Conservation (phyloP, 164 flowering plant genomes). For the Tinospora cordifolia region DNA sequence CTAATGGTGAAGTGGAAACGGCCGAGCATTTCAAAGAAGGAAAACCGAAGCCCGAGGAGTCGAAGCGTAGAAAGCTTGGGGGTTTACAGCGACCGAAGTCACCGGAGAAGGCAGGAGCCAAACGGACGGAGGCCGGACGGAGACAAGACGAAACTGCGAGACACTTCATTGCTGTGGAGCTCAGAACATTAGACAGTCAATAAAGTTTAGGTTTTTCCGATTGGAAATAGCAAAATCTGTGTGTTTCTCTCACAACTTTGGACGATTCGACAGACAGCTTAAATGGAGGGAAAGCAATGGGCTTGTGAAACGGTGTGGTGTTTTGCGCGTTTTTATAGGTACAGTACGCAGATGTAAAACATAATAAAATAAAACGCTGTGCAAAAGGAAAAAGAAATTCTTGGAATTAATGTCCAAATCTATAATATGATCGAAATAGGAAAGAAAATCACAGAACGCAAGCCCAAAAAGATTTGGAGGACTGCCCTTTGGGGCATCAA, state of each 20-base stretch:
- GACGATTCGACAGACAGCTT: no score
- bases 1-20: conserved; percentile 8
- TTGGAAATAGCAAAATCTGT: no score
- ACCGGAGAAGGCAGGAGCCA: background rate
- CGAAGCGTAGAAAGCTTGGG: background rate
- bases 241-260: no score
- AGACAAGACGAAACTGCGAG: background rate
- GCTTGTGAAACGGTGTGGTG: no score
- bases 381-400: no score
- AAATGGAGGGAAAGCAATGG: background rate
- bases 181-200: background rate
- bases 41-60: conserved; percentile 1
- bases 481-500: background rate
- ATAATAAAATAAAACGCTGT: background rate
- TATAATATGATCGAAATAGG: background rate
- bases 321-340: background rate
- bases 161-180: background rate
- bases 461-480: background rate
- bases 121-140: background rate
- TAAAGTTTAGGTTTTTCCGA: no score
- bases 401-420: background rate
- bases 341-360: background rate
- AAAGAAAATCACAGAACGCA: background rate
- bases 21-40: conserved; percentile 12
- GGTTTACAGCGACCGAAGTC: background rate